Base-by-base conservation (phyloP, 345 rosid genomes). In the Noccaea caerulescens region DNA sequence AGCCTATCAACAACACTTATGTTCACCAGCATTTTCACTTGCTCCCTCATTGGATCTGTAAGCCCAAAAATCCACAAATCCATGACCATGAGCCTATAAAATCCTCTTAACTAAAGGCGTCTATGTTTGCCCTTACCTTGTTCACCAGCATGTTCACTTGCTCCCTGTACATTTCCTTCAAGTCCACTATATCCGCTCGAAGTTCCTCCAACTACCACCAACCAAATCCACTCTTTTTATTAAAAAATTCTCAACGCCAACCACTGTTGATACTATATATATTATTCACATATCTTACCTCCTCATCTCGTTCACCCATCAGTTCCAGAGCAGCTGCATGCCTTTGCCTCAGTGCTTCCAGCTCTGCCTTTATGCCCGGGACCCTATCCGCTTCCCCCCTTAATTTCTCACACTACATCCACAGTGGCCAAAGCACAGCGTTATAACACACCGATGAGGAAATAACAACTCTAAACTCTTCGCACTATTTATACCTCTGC, bases 141-240 rank as follows among this genome's bases (percentile, higher is more conserved):
- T 95, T 90, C 73, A 95, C 99, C 60, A 95, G 97, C 83, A 95
- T 68, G 87, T 87, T 88, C 60, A 92, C 98, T 88, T 95, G 99
- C 86, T 95, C 99, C 83, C 94, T 90, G 78, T 95, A 95, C 99
- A 95, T 95, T 80, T 95, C 99, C 84, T 95, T 95, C 87, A 95
- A 79, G 83, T 95, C 99, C 46, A 86, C 83, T 73, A 95, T 88
- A 82, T 95, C 99, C 7, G 89, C 91, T 9, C 97, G 88, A 38
- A 95, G 98, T 82, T 95, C 99, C 84, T 95, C 99, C 96, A 95
- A 78, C 98, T 95, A 77, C 79, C 68, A 81, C 66, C 69, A 78
- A 81, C 66, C 69, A 78, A 64, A 76, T 58, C 58, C 67, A 51
- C 38, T 58, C 46, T 45, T 69, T 56, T 34, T 41, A 1, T 30